Base-by-base conservation (phyloP, 2,329 filamentous ascomycete genomes). In the Aspergillus quadrilineatus region DNA sequence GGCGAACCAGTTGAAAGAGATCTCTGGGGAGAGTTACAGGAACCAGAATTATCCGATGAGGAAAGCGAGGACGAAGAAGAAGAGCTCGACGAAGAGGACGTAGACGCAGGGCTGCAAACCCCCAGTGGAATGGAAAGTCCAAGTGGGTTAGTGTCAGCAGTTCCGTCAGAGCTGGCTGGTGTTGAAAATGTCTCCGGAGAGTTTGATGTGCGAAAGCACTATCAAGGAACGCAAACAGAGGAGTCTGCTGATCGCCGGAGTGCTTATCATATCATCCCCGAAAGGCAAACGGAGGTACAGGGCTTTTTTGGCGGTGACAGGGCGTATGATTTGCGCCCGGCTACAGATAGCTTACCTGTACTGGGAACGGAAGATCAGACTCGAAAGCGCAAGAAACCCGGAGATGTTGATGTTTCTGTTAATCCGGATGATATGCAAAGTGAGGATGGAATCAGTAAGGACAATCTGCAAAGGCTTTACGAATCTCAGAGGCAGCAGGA, bases 261-360 rank as follows among this genome's bases (percentile, higher is more conserved):
- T 22, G 92, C 94, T 14, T 96, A 94, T 74, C 92, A 91, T 17
- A 87, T 99, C 47, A 83, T 99, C 22, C 91, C 91, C 9, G 93
- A 99, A 76, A 89, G 89, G 56, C 88, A 93, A 69, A 88, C 92
- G 22, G 86, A 88, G 50, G 86, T 90, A 4, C 89, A 92, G 65
- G 94, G 94, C 45, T 97, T 99, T 84, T 97, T 99, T 71, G 94
- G 94, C 65, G 92, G 90, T 66, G 93, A 97, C 71, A 89, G 91
- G 69, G 89, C 89, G 14, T 99, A 99, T 75, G 92, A 99, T 75
- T 82, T 99, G 60, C 88, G 82, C 60, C 85, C 78, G 61, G 79
- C 78, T 32, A 79, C 82, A 59, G 76, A 79, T 22, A 78, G 80
- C 58, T 74, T 90, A 59, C 89, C 89, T 0, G 83, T 95, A 2